These are phyloP conservation scores for Blastobotrys chiropterorum DNA, from an alignment of 805 yeast species.

Conservation along the genomic window DNA sequence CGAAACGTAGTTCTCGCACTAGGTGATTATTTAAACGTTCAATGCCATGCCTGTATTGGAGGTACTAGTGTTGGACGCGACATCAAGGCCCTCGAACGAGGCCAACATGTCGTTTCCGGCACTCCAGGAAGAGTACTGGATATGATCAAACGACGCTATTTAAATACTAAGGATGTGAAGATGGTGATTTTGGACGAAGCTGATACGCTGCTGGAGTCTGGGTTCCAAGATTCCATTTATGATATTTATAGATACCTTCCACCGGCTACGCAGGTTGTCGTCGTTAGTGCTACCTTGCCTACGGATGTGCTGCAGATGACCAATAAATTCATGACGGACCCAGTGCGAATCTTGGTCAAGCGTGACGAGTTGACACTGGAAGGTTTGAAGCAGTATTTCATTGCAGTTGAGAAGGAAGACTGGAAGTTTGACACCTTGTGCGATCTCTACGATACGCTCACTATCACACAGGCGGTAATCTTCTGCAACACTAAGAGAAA, in stretches of 20 bases:
- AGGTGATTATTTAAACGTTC: constrained; percentile 84
- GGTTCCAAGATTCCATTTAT: constrained; percentile 93
- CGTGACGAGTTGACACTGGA: constrained; percentile 93
- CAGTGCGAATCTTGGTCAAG: constrained; percentile 89
- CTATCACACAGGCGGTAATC: constrained; percentile 95
- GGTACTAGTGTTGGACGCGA: constrained; percentile 90
- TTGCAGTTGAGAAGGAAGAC: constrained; percentile 87
- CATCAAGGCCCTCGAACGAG: constrained; percentile 72
- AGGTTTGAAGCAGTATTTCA: constrained; percentile 89
- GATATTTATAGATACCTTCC: constrained; percentile 88
- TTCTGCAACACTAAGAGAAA: constrained; percentile 94
- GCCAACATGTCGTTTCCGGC: constrained; percentile 92
- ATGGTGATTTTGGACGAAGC: constrained; percentile 98
- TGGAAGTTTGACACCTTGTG: constrained; percentile 93
- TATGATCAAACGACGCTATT: constrained; percentile 85
- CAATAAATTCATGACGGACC: constrained; percentile 88
- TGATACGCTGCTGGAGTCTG: constrained; percentile 90
- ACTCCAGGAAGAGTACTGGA: constrained; percentile 98
- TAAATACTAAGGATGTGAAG: constrained; percentile 77
- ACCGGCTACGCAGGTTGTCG: constrained; percentile 85
- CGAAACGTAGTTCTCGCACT: constrained; percentile 86
- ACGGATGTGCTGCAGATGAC: constrained; percentile 88
- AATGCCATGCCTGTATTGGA: constrained; percentile 96
- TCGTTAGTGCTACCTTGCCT: constrained; percentile 92
- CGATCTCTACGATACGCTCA: constrained; percentile 90